Base-by-base conservation (phyloP, 2,329 filamentous ascomycete genomes). In the Pestalotiopsis sp. region DNA sequence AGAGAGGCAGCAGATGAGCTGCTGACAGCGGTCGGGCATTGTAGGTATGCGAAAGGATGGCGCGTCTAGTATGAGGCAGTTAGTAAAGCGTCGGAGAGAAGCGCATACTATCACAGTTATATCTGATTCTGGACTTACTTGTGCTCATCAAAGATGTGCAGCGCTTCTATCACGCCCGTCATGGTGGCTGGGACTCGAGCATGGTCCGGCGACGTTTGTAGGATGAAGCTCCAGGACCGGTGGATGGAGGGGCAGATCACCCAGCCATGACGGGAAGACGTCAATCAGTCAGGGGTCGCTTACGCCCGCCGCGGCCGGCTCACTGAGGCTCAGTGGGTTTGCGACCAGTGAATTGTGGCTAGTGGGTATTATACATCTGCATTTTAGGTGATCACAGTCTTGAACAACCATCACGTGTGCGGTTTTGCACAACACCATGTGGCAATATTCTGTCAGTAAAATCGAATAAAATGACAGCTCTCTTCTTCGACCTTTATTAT, bases 111-210 rank as follows among this genome's bases (percentile, higher is more conserved):
- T 9, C 23, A 5, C 57, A 7, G 6, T 12, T 12, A 4, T n/a
- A 14, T 59, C 23, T 14, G 13, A 1, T 1, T 59, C n/a, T 36
- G 52, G 65, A 76, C 87, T 77, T 84, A 97, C 95, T 95, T 94
- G 83, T 95, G 90, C 85, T 98, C 95, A 88, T 98, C 95, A 82
- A 93, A 98, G 80, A 99, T 94, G 85, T 98, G 95, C 77, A 99
- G 87, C 79, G 95, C 96, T 86, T 98, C 95, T 78, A 99, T 93
- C 78, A 93, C 90, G 83, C 93, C 90, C 23, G 67, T 93, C 92
- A 95, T 95, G 79, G 81, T 90, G 80, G 77, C 71, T 70, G 76
- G 72, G 70, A 73, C 71, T 72, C 69, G 69, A 73, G 72, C 76
- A 78, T 77, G 59, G 66, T 77, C 67, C 56, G 57, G 59, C 49